Base-by-base conservation (phyloP, 2,329 filamentous ascomycete species). In the Aureobasidium sp. region DNA sequence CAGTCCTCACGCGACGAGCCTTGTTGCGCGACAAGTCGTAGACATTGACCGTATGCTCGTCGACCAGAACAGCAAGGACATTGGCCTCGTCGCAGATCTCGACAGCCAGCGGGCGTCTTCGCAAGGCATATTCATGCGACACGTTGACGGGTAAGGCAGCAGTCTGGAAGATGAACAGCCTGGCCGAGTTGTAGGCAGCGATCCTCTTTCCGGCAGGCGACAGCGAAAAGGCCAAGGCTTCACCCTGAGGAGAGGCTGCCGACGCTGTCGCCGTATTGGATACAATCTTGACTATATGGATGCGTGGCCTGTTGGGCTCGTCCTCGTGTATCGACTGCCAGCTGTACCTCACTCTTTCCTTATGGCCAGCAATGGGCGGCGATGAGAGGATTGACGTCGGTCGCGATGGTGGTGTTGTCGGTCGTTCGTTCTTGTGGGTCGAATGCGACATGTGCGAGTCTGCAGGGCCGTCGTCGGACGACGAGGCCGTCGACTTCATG, bases 221-320 rank as follows among this genome's bases (percentile, higher is more conserved):
- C 63, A 90, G 84, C 65, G 84, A 86, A 73, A 95, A 96, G 61
- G 90, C 88, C 77, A 96, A 90, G 49, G 90, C 90, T 73, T 96
- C 91, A 36, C 72, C 72, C 11, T 69, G 69, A 22, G 58, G 58
- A 4, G 90, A 91, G 2, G 83, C 83, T 25, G 90, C 72, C 47
- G 70, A 91, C 0, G 90, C 92, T 71, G 89, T 93, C 67, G 90
- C 90, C 6, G 89, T 91, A 55, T 87, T 90, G 41, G 90, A 94
- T 14, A 95, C 86, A 57, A 96, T 79, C 70, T 88, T 92, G 69
- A 96, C 83, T 48, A 89, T 79, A 6, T 73, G 70, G 49, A 74
- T 74, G 9, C 72, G 68, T 20, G 72, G 72, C 27, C 71, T 66
- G 64, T 71, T 72, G 6, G 71, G 71, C 65, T 74, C 72, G 53